phyloP scores from a whole-genome alignment of 164 flowering plant species.

The Akebia trifoliata region DNA sequence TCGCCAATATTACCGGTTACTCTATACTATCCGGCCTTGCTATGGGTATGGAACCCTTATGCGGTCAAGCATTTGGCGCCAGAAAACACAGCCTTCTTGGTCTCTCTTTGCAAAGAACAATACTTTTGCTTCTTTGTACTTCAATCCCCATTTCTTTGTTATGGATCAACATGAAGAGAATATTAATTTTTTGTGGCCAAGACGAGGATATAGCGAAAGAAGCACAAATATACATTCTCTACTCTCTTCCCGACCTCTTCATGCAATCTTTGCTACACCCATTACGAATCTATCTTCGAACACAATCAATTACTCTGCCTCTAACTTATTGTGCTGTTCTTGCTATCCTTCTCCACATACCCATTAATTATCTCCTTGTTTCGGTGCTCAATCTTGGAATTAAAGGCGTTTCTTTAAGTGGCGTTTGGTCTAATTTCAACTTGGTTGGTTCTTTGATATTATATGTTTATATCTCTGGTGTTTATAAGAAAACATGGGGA shows the following conservation, averaged over 20 bases:
- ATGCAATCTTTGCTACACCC: slow-evolving; percentile 54
- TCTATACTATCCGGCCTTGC: too few species aligned
- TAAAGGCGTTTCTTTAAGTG: slow-evolving; percentile 49
- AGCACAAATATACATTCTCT: too few species aligned
- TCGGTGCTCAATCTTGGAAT: slow-evolving; percentile 41
- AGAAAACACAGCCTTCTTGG: slow-evolving; percentile 46
- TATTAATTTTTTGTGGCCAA: slow-evolving; percentile 46
- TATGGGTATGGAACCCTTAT: too few species aligned
- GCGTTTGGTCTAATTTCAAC: slow-evolving; percentile 48
- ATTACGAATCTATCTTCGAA: slow-evolving; percentile 52
- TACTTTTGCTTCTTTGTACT: slow-evolving; percentile 39
- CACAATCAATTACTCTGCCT: slow-evolving; percentile 57
- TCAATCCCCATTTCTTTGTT: slow-evolving; percentile 47
- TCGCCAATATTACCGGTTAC: too few species aligned
- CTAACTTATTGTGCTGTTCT: slow-evolving; percentile 47
- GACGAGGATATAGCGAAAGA: too few species aligned
- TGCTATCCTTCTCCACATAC: slow-evolving; percentile 49
- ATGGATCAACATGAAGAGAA: slow-evolving; percentile 49
- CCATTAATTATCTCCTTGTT: slow-evolving; percentile 55
- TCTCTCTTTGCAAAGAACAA: slow-evolving; percentile 42
- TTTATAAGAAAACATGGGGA: slow-evolving; percentile 44
- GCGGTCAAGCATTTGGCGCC: slow-evolving; percentile 72
- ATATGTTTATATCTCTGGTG: slow-evolving; percentile 34
- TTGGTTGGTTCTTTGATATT: slow-evolving; percentile 35
- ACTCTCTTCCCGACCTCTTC: too few species aligned